phyloP scores from a whole-genome alignment of 2,329 filamentous ascomycete genomes.

The Tolypocladium amazonense region DNA sequence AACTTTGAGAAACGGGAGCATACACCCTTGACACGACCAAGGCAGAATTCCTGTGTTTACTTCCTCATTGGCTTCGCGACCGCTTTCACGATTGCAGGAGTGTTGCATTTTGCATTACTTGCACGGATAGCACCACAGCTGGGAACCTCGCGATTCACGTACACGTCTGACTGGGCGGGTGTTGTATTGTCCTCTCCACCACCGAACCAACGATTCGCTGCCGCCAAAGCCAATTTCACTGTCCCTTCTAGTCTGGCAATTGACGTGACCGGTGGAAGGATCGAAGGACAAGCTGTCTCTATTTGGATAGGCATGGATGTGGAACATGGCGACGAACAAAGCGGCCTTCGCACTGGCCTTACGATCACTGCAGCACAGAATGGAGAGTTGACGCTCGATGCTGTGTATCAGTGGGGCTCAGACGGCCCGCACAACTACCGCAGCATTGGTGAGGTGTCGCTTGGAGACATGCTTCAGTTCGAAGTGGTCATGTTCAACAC shows the following conservation, averaged over 20 bases:
- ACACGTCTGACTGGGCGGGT: background rate
- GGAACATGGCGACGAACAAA: background rate
- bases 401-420: background rate
- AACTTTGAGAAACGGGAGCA: background rate
- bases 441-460: background rate
- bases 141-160: background rate
- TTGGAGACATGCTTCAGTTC: background rate
- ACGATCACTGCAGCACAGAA: background rate
- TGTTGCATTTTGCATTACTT: background rate
- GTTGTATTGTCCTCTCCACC: background rate
- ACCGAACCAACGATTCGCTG: background rate
- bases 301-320: background rate
- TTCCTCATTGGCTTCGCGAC: background rate
- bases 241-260: background rate
- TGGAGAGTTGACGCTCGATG: background rate
- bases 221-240: background rate
- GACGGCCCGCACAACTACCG: background rate
- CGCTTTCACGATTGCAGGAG: background rate
- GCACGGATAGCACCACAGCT: background rate
- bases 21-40: background rate
- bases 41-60: background rate
- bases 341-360: background rate
- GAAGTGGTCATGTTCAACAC: background rate
- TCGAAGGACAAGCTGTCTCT: background rate
- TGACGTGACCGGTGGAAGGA: background rate